phyloP scores from a whole-genome alignment of 495 filamentous ascomycete species.

The Aspergillus avenaceus region DNA sequence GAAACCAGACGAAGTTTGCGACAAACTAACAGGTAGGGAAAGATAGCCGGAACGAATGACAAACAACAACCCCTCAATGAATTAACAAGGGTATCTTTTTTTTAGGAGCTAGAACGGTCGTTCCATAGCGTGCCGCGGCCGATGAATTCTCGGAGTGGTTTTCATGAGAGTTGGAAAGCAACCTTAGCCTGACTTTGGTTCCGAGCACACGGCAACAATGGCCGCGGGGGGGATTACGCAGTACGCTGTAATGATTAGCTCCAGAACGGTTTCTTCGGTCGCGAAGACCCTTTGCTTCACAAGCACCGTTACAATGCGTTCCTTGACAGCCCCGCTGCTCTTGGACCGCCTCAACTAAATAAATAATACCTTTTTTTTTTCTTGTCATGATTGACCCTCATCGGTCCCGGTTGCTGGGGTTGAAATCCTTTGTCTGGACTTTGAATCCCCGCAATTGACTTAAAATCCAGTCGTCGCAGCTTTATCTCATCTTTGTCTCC shows the following conservation, averaged over 20 bases:
- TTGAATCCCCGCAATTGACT: conserved; percentile 13
- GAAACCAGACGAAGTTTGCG: background rate
- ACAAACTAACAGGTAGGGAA: conserved; percentile 7
- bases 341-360: background rate
- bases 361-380: conserved; percentile 1
- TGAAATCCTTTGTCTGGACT: conserved; percentile 5
- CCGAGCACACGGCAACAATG: conserved; percentile 1
- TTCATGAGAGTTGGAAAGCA: background rate
- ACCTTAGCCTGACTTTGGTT: background rate
- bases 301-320: conserved; percentile 7
- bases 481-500: too few relatives aligned
- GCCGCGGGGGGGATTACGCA: background rate
- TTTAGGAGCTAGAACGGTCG: conserved; percentile 3
- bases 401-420: background rate
- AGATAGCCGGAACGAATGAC: background rate
- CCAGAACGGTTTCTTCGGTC: conserved; percentile 9
- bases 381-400: conserved; percentile 12
- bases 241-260: background rate
- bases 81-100: conserved; percentile 3
- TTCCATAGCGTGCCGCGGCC: conserved; percentile 10
- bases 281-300: conserved; percentile 16
- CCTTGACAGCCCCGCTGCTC: conserved; percentile 12
- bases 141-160: background rate
- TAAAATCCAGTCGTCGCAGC: background rate
- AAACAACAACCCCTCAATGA: background rate